Conservation (phyloP, 768 basidiomycete species). For the Boletellus sp. region DNA sequence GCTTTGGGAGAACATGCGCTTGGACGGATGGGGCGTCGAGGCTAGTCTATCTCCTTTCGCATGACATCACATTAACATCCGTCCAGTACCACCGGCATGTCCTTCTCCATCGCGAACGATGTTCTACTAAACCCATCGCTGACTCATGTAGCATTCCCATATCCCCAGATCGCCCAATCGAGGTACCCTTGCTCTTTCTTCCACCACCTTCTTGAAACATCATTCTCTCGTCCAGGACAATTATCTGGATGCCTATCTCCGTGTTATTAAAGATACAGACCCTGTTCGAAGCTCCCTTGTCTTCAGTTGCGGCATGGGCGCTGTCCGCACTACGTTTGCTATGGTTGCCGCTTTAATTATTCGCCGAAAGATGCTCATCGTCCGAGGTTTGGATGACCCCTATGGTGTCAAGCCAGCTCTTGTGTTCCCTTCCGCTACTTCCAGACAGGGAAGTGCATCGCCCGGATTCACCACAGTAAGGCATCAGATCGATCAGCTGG, state of each 20-base stretch:
- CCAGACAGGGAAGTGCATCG: conserved; percentile 19
- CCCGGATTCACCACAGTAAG: conserved; percentile 52
- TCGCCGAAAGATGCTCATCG: conserved; percentile 67
- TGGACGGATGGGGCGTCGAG: conserved; percentile 89
- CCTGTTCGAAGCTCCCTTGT: conserved; percentile 80
- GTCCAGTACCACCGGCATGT: conserved; percentile 72
- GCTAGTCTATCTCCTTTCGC: conserved; percentile 33
- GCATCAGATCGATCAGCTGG: neutral
- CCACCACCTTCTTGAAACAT: neutral
- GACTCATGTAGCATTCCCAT: conserved; percentile 75
- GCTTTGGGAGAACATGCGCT: conserved; percentile 75
- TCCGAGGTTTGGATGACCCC: conserved; percentile 71
- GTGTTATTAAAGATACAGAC: conserved; percentile 74
- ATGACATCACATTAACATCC: conserved; percentile 11
- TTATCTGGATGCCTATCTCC: conserved; percentile 91
- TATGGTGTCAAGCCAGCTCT: conserved; percentile 47
- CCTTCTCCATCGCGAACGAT: neutral
- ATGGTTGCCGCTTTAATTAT: conserved; percentile 94
- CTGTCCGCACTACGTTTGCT: conserved; percentile 92
- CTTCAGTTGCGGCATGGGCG: conserved; percentile 97
- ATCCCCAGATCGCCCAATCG: conserved; percentile 86
- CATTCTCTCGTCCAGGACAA: conserved; percentile 56
- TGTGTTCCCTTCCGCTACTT: conserved; percentile 4
- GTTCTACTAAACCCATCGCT: conserved; percentile 10
- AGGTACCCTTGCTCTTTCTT: conserved; percentile 43